Conservation (phyloP, 148 eudicot species). For the Chenopodium berlandieri region DNA sequence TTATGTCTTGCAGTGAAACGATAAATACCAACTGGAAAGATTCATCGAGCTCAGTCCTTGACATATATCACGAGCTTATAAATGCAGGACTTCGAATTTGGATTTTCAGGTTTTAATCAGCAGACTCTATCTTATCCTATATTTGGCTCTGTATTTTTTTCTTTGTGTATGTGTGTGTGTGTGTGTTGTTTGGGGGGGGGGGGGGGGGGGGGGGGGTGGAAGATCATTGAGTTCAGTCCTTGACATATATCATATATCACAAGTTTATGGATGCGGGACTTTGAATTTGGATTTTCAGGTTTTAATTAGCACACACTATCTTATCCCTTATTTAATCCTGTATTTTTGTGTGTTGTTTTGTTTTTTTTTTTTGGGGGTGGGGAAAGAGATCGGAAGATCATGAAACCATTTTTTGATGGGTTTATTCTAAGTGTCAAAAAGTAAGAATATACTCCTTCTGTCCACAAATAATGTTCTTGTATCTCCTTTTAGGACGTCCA, state of each 20-base stretch:
- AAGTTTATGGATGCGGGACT: constrained; percentile 74
- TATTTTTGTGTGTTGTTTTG: neutral
- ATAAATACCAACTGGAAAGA: constrained; percentile 70
- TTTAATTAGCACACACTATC: constrained; percentile 11
- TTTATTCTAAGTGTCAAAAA: neutral
- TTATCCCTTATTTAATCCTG: neutral
- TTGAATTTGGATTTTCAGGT: constrained; percentile 98
- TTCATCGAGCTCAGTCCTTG: constrained; percentile 65
- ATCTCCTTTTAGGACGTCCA: no score
- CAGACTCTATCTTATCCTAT: neutral
- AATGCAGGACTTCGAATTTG: constrained; percentile 78
- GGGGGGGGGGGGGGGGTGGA: no score
- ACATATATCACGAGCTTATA: constrained; percentile 76
- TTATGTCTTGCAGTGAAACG: constrained; percentile 42
- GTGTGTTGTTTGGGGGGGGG: no score
- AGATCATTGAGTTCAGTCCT: constrained; percentile 59
- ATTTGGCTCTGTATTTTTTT: no score
- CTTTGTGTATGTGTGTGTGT: no score
- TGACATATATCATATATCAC: constrained; percentile 41
- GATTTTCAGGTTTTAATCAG: constrained; percentile 74
- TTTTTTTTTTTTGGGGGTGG: neutral
- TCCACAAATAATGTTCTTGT: no score
- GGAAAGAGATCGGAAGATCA: neutral
- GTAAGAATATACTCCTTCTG: no score
- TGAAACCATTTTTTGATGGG: neutral